A percentile compares a stretch with the other conserved stretches of the same genome.
phyloP scores from a whole-genome alignment of 2,329 filamentous ascomycete genomes.

The Aspergillus puulaauensis region DNA sequence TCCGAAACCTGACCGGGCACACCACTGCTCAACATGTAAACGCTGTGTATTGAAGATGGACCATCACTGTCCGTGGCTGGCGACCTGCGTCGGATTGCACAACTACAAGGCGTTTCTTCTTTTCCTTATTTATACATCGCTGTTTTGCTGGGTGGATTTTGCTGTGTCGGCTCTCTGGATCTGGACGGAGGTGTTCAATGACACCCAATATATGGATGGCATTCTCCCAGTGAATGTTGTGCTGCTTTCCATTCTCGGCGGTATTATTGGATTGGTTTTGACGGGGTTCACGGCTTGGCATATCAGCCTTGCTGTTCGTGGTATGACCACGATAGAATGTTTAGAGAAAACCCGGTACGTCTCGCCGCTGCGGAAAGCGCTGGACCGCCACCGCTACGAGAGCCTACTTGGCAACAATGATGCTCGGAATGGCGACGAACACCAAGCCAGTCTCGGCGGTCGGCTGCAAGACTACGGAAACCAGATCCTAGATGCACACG shows the following conservation, averaged over 20 bases:
- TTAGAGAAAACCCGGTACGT: constrained; percentile 95
- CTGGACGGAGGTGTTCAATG: constrained; percentile 74
- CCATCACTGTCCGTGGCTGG: constrained; percentile 97
- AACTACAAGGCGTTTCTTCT: constrained; percentile 97
- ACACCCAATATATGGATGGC: constrained; percentile 69
- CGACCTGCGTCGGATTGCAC: constrained; percentile 86
- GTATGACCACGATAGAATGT: constrained; percentile 93
- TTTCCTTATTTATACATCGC: constrained; percentile 82
- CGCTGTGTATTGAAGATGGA: constrained; percentile 99
- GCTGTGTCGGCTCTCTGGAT: constrained; percentile 77
- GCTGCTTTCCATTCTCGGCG: constrained; percentile 78
- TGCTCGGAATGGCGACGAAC: constrained; percentile 14
- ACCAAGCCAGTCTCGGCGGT: constrained; percentile 38
- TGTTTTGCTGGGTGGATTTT: constrained; percentile 83
- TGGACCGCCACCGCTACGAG: constrained; percentile 63
- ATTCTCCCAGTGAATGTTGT: constrained; percentile 89
- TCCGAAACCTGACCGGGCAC: constrained; percentile 89
- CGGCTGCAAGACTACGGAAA: constrained; percentile 64
- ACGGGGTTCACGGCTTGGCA: constrained; percentile 92
- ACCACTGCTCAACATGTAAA: constrained; percentile 94
- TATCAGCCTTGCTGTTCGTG: constrained; percentile 72
- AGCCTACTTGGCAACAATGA: constrained; percentile 41
- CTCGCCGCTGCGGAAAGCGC: constrained; percentile 70
- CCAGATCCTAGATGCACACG: constrained; percentile 76
- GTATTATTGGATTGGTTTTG: constrained; percentile 87